Evolutionary conservation across 2,329 filamentous ascomycete species (phyloP), one percentile per base, ranked within the genome.

Genomic region (Didymella sp.): DNA sequence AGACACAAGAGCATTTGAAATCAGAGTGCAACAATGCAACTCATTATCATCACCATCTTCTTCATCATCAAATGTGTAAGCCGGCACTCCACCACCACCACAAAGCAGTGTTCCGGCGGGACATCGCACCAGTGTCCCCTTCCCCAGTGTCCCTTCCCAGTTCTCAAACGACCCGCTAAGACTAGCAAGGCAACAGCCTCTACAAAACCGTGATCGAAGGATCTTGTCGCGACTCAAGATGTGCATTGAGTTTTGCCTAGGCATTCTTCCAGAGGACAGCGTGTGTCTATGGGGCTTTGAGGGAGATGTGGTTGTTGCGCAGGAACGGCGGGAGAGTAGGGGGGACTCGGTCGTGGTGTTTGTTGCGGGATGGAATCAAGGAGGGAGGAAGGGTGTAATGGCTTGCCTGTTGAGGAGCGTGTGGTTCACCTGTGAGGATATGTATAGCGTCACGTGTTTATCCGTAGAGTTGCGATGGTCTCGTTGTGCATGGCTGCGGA

Each of bases 71-170:
- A 25, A 33, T 28, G 43, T 47, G 17, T 17, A 21, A 54, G 51
- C 30, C 37, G 38, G 30, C 17, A 19, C 51, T 48, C 30, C 38
- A 12, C 51, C 30, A 24, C 24, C 43, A 53, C 43, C 28, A 47
- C 51, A 48, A 43, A 48, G 51, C 38, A 54, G 51, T 37, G 22
- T 28, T 48, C 43, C 12, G 43, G 35, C 35, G 27, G 27, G 28
- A 43, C 3, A 42, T 53, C 37, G 51, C 42, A 31, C 46, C 50
- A 33, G 50, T 35, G 22, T 47, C 33, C 37, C 43, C 17, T 42
- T 46, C 35, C 33, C 24, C 42, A 19, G n/a, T 13, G 11, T 22
- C 42, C 4, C 17, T 17, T 4, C 11, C 6, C 35, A 24, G 9
- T 33, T 17, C 13, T 19, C 35, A 13, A 2, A 13, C 9, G 11